Evolutionary conservation across 2,329 filamentous ascomycete species (phyloP).

Genomic region (Talaromyces marneffei): DNA sequence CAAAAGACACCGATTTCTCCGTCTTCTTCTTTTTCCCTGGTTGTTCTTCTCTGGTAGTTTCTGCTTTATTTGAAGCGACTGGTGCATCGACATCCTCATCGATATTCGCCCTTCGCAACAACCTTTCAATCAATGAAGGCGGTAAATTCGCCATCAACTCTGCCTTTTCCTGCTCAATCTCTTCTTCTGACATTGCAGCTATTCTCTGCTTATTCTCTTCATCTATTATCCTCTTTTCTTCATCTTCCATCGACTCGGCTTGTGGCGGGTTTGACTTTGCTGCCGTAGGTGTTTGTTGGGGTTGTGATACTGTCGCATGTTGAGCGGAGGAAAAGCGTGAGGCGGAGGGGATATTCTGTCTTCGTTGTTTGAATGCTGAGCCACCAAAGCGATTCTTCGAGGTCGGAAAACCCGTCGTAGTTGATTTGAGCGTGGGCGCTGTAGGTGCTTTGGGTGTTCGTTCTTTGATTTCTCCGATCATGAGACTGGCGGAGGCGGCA

Average conservation of each 20-base stretch:
- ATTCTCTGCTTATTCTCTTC: slow-evolving; percentile 72
- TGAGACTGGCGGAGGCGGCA: slow-evolving; percentile 21
- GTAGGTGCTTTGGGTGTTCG: slow-evolving; percentile 50
- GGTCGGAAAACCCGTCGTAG: slow-evolving; percentile 71
- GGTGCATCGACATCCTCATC: slow-evolving; percentile 46
- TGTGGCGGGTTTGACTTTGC: neutral
- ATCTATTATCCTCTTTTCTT: slow-evolving; percentile 69
- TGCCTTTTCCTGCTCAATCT: slow-evolving; percentile 72
- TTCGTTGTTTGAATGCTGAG: slow-evolving; percentile 75
- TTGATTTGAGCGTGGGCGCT: slow-evolving; percentile 50
- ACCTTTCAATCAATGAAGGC: slow-evolving; percentile 66
- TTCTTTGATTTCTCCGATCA: slow-evolving; percentile 75
- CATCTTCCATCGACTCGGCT: slow-evolving; percentile 16
- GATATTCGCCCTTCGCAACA: slow-evolving; percentile 71
- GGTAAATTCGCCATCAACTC: slow-evolving; percentile 77
- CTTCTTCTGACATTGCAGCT: slow-evolving; percentile 69
- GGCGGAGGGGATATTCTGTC: neutral
- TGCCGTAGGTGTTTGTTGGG: neutral
- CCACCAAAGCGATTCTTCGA: slow-evolving; percentile 69
- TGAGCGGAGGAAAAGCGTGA: slow-evolving; percentile 26
- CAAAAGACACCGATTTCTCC: slow-evolving; percentile 29
- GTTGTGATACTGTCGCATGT: slow-evolving; percentile 20
- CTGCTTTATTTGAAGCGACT: neutral
- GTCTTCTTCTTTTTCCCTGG: neutral
- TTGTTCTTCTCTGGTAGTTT: neutral